Evolutionary conservation across 192 early-diverging fungal genomes (phyloP), one percentile per base, ranked within the genome.

Genomic region (Coemansia sp.): DNA sequence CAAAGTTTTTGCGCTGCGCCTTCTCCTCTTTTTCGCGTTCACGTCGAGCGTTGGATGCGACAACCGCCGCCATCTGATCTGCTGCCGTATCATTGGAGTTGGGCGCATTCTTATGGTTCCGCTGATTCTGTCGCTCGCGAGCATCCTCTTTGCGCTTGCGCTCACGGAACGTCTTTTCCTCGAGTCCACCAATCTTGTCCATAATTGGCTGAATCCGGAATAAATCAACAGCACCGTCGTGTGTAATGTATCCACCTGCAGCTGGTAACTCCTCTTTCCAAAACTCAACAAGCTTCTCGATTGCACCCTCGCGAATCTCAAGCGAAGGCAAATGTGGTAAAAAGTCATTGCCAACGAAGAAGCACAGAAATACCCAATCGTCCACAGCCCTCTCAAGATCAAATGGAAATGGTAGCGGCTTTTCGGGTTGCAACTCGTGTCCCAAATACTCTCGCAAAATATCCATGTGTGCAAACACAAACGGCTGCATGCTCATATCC

Each of bases 281-380:
- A 22, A 95, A 87, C 10, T 88, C 83, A 63, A 95, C 92, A 53
- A 99, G 81, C 42, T 86, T 86, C 57, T 93, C 93, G 56, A 99
- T 86, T 7, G 96, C 95, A 32, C 95, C 94, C 82, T 99, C 95
- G 54, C 92, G 90, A 54, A 98, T 98, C 66, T 96, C 93, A 52
- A 99, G 83, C 14, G 90, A 91, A 4, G 96, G 96, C 54, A 99
- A 71, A 78, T 96, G 93, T 3, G 95, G 95, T 68, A 99, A 83
- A 67, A 97, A 97, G 76, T 99, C 97, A 75, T 99, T 99, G 54
- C 97, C 97, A 19, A 99, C 94, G 84, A 99, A 99, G 82, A 96
- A 97, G 66, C 90, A 92, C 78, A 99, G 68, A 61, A 99, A 88
- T 51, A 98, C 93, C 89, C 96, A 98, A 76, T 99, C 97, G 67